Conservation (phyloP, 2,329 filamentous ascomycete genomes). For the Lasiodiplodia gonubiensis region DNA sequence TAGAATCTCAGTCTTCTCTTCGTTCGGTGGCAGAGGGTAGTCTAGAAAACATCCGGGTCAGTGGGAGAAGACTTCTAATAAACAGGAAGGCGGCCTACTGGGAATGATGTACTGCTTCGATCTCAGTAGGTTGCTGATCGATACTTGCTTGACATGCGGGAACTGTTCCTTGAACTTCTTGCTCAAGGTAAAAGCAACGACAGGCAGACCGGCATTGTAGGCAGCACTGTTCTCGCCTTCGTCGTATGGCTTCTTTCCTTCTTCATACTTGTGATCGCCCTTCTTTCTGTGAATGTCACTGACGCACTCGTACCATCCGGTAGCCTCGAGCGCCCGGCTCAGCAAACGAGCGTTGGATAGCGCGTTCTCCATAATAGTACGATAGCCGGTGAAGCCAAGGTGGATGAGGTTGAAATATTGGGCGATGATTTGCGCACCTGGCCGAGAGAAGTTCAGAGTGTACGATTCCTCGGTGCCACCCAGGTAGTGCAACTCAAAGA, state of each 20-base stretch:
- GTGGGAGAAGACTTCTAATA: background rate
- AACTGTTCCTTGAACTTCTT: slow-evolving; percentile 66
- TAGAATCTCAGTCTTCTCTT: slow-evolving; percentile 68
- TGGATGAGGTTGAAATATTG: slow-evolving; percentile 78
- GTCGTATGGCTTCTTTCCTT: slow-evolving; percentile 51
- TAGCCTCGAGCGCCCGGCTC: slow-evolving; percentile 67
- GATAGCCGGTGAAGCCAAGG: slow-evolving; percentile 70
- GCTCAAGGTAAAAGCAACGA: slow-evolving; percentile 69
- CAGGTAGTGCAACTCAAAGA: slow-evolving; percentile 74
- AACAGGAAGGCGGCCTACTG: slow-evolving; percentile 49
- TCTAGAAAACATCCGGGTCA: slow-evolving; percentile 43
- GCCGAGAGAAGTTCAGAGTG: slow-evolving; percentile 75
- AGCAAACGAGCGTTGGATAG: slow-evolving; percentile 68
- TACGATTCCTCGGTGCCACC: slow-evolving; percentile 74
- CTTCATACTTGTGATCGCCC: slow-evolving; percentile 50
- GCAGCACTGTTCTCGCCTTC: slow-evolving; percentile 61
- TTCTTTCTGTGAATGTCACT: slow-evolving; percentile 69
- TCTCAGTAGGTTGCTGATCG: slow-evolving; percentile 66
- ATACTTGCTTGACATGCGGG: slow-evolving; percentile 68
- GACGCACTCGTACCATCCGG: slow-evolving; percentile 65
- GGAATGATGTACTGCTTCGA: slow-evolving; percentile 74
- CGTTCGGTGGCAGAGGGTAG: slow-evolving; percentile 68
- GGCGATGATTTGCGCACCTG: slow-evolving; percentile 70
- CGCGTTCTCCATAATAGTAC: slow-evolving; percentile 69
- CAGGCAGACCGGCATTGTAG: slow-evolving; percentile 69